Evolutionary conservation across 805 yeast genomes (phyloP), one percentile per base, ranked within the genome.

Genomic region (Lipomyces mesembrius): DNA sequence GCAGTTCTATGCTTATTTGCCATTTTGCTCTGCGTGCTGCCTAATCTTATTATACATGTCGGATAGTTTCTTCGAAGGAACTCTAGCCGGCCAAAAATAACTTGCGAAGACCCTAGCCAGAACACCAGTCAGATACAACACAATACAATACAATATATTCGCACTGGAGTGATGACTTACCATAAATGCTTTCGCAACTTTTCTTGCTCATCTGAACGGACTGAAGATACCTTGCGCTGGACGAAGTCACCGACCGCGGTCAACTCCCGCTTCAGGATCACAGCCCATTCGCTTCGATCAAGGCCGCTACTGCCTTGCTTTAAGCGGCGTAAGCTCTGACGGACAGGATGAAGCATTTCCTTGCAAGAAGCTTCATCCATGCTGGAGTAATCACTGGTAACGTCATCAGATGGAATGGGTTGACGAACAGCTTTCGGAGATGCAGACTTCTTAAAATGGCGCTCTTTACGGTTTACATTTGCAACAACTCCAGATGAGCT

Each of bases 31-130:
- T 51, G 53, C 51, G 60, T 34, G 65, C 53, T 68, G 65, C 25
- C 60, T 39, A 49, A 73, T 43, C 57, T 72, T 73, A 25, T 75
- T 68, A 77, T 91, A 92, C 97, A 92, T 92, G 37, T 85, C 87
- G 74, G 83, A 83, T 69, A 92, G 85, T 79, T 89, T 89, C 51
- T 81, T 78, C 67, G 94, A 88, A 14, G 81, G 74, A 54, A 89
- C 97, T 68, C 85, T 84, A 2, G 87, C 90, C 2, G 97, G 97
- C 97, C 97, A 92, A 79, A 87, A 92, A 62, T 85, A 83, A 25
- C 92, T 83, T 3, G 95, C 91, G 76, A 88, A 91, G 37, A 90
- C 85, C 72, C 68, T 65, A 57, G 14, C 39, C 11, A 56, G 32
- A 11, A 8, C 20, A 22, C 17, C n/a, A 56, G 25, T 53, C 27